Conservation (phyloP, 768 basidiomycete species). For the Trametes gibbosa region DNA sequence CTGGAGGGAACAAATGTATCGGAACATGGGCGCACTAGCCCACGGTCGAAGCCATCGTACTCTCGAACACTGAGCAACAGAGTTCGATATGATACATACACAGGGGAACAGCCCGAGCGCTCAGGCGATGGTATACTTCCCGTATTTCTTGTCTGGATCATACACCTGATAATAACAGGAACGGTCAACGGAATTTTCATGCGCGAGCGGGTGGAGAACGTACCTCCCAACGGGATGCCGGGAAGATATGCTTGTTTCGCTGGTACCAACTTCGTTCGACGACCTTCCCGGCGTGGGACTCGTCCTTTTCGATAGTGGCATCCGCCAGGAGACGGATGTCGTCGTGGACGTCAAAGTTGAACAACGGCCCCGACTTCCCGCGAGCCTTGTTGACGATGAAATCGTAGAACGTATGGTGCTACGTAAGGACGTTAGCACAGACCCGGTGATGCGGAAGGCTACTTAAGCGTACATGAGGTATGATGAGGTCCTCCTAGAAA, state of each 20-base stretch:
- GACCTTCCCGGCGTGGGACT: constrained; percentile 98
- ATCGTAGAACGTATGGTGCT: constrained; percentile 98
- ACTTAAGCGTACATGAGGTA: constrained; percentile 73
- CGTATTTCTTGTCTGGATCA: constrained; percentile 92
- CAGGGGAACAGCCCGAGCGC: not conserved
- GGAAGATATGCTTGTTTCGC: constrained; percentile 96
- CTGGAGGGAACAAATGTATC: too few species aligned
- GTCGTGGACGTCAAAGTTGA: constrained; percentile 99
- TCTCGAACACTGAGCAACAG: too few species aligned
- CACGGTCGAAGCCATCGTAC: too few species aligned
- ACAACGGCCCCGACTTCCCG: constrained; percentile 96
- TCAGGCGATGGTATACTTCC: constrained; percentile 79
- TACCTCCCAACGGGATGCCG: constrained; percentile 95
- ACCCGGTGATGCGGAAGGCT: not conserved
- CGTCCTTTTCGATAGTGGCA: constrained; percentile 95
- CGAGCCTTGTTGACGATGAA: constrained; percentile 98
- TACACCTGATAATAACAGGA: constrained; percentile 55
- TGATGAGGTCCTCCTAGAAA: constrained; percentile 89
- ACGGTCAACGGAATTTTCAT: not conserved
- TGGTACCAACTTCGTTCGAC: constrained; percentile 96
- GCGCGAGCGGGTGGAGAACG: constrained; percentile 25
- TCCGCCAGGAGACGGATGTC: constrained; percentile 93
- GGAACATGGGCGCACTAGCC: too few species aligned
- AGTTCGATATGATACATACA: not conserved
- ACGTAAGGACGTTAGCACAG: not conserved